Percentiles rank a stretch among this genome's conserved stretches.
phyloP scores from a whole-genome alignment of 805 yeast genomes.

The Candida caryicola region DNA sequence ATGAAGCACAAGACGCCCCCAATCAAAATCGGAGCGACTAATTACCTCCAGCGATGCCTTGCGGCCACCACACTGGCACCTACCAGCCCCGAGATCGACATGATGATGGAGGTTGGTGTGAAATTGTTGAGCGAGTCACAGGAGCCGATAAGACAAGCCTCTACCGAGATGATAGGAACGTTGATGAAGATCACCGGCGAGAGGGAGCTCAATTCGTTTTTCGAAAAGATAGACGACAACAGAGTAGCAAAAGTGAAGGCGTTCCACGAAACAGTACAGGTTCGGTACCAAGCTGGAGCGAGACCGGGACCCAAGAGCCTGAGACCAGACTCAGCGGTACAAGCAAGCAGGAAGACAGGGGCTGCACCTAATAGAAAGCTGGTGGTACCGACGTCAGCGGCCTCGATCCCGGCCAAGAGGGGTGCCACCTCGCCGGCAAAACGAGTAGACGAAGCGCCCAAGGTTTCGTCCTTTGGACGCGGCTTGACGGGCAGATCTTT shows the following conservation, averaged over 20 bases:
- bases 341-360: constrained; percentile 10
- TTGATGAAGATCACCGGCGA: constrained; percentile 81
- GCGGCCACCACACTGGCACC: constrained; percentile 50
- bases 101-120: constrained; percentile 51
- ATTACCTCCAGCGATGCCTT: constrained; percentile 63
- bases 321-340: constrained; percentile 2
- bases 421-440: constrained; percentile 70
- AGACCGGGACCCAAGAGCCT: constrained; percentile 8
- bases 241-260: constrained; percentile 66
- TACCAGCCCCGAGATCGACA: constrained; percentile 49
- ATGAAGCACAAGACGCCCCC: constrained; percentile 82
- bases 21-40: constrained; percentile 67
- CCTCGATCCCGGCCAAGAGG: constrained; percentile 61
- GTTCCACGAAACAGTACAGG: constrained; percentile 53
- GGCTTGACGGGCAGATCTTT: constrained; percentile 46
- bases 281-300: constrained; percentile 25
- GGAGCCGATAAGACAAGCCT: constrained; percentile 76
- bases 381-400: constrained; percentile 17
- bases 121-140: constrained; percentile 79
- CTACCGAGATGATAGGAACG: constrained; percentile 76
- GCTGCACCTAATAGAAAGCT: constrained; percentile 6
- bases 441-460: constrained; percentile 30
- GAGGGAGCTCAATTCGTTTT: constrained; percentile 53
- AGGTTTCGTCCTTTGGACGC: constrained; percentile 29
- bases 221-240: constrained; percentile 74